Percentiles rank a stretch among this genome's conserved stretches.
These are phyloP conservation scores for Globisporangium spiculum DNA, from an alignment of 352 stramenopile species.

Conservation along the genomic window DNA sequence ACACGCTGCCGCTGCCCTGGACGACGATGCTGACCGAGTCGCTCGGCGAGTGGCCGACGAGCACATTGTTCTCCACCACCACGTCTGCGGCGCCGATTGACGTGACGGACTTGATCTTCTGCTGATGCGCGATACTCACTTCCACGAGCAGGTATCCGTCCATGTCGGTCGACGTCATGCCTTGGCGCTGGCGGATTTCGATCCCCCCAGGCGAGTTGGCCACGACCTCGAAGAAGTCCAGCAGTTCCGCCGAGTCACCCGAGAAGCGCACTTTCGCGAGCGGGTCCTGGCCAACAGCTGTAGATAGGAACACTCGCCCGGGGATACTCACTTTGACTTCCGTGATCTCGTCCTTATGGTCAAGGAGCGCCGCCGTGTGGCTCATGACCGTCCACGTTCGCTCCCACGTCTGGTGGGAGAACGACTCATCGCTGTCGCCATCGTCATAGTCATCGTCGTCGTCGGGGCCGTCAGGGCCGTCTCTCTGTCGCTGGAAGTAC, in stretches of 20 bases:
- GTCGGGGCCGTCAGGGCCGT: background rate
- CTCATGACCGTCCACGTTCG: conserved; percentile 42
- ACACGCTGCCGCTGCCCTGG: conserved; percentile 11
- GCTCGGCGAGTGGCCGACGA: conserved; percentile 1
- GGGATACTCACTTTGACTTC: conserved; percentile 49
- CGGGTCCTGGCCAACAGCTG: conserved; percentile 19
- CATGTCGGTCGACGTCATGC: background rate
- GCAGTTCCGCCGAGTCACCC: conserved; percentile 8
- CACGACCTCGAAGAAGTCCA: conserved; percentile 14
- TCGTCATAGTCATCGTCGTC: background rate
- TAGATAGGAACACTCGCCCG: conserved; percentile 54
- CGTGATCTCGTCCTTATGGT: conserved; percentile 26
- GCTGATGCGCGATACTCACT: background rate
- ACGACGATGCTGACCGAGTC: background rate
- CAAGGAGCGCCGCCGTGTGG: background rate
- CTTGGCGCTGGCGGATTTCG: conserved; percentile 9
- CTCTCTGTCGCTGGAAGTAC: background rate
- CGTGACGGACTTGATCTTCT: conserved; percentile 4
- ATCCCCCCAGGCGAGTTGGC: background rate
- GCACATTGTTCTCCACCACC: conserved; percentile 8
- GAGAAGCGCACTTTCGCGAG: conserved; percentile 14
- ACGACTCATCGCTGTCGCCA: background rate
- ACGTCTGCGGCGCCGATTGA: conserved; percentile 5
- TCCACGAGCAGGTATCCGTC: conserved; percentile 12
- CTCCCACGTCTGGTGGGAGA: conserved; percentile 37